Percentiles rank a stretch among this genome's conserved stretches.
These are phyloP conservation scores for Euphrasia arctica DNA, from an alignment of 305 asterid species.

Conservation along the genomic window DNA sequence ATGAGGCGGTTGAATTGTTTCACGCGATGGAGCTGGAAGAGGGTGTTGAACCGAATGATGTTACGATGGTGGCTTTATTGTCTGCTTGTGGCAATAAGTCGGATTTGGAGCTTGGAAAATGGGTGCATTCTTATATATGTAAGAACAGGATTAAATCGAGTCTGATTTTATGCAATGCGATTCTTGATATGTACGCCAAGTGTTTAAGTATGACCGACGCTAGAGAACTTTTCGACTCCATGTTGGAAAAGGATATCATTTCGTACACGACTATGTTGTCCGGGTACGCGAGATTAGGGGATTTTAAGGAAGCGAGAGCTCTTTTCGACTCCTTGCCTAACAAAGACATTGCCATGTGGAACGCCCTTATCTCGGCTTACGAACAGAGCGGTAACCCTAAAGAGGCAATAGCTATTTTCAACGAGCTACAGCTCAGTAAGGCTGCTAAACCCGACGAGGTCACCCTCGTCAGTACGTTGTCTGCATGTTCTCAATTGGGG, in stretches of 20 bases:
- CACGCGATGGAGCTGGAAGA: slow-evolving; percentile 41
- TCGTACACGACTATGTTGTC: slow-evolving; percentile 75
- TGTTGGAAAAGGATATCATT: slow-evolving; percentile 58
- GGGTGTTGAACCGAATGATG: slow-evolving; percentile 49
- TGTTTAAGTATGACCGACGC: slow-evolving; percentile 64
- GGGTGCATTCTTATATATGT: slow-evolving; percentile 52
- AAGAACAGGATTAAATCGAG: slow-evolving; percentile 42
- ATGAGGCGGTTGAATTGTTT: slow-evolving; percentile 48
- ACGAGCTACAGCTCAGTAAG: slow-evolving; percentile 60
- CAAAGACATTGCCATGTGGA: slow-evolving; percentile 68
- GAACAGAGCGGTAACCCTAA: slow-evolving; percentile 61
- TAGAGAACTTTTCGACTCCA: slow-evolving; percentile 42
- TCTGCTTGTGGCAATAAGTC: slow-evolving; percentile 54
- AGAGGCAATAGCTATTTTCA: slow-evolving; percentile 64
- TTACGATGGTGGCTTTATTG: slow-evolving; percentile 60
- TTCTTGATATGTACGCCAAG: slow-evolving; percentile 83
- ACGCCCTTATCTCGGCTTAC: slow-evolving; percentile 71
- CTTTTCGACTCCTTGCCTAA: slow-evolving; percentile 49
- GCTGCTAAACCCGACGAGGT: slow-evolving; percentile 61
- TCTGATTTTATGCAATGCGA: slow-evolving; percentile 53
- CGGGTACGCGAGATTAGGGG: slow-evolving; percentile 61
- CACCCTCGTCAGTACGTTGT: slow-evolving; percentile 65
- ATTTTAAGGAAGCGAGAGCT: slow-evolving; percentile 55
- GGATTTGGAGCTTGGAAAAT: slow-evolving; percentile 59
- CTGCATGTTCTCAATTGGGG: slow-evolving; percentile 82